phyloP scores from a whole-genome alignment of 2,329 filamentous ascomycete species.

The Neonectria ditissima region DNA sequence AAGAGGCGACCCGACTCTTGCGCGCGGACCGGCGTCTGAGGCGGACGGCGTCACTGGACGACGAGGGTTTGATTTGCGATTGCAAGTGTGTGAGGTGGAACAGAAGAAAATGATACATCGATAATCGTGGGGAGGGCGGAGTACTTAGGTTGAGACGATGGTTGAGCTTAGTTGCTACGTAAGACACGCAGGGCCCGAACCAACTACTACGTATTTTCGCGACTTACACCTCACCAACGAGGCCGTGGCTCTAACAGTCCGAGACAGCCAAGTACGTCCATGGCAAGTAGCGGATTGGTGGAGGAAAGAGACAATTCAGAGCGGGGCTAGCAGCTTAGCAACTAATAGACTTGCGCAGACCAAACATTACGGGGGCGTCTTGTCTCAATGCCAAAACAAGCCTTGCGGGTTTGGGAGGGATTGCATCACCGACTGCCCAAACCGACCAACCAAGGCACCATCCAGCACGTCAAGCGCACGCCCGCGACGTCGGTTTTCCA shows the following conservation, averaged over 20 bases:
- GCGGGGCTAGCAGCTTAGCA: background rate
- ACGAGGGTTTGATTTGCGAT: slow-evolving; percentile 23
- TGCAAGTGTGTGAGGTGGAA: slow-evolving; percentile 16
- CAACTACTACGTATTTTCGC: background rate
- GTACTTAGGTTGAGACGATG: slow-evolving; percentile 11
- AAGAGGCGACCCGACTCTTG: slow-evolving; percentile 12
- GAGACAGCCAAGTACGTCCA: background rate
- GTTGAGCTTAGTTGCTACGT: background rate
- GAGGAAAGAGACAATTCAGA: background rate
- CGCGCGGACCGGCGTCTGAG: slow-evolving; percentile 11
- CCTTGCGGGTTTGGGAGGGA: slow-evolving; percentile 5
- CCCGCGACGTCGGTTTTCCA: background rate
- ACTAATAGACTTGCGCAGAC: background rate
- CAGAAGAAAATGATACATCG: slow-evolving; percentile 18
- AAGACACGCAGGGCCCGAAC: slow-evolving; percentile 2
- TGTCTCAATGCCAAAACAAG: slow-evolving; percentile 11
- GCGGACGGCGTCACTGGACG: slow-evolving; percentile 8
- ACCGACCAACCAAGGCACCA: slow-evolving; percentile 1
- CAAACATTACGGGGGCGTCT: too few relatives aligned
- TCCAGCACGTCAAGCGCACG: slow-evolving; percentile 1
- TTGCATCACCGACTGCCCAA: slow-evolving; percentile 10
- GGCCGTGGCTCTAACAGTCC: slow-evolving; percentile 8
- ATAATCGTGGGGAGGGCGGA: slow-evolving; percentile 13
- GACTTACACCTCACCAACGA: slow-evolving; percentile 2
- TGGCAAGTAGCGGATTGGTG: background rate